phyloP scores from a whole-genome alignment of 495 filamentous ascomycete genomes.

The Penicillium nucicola region DNA sequence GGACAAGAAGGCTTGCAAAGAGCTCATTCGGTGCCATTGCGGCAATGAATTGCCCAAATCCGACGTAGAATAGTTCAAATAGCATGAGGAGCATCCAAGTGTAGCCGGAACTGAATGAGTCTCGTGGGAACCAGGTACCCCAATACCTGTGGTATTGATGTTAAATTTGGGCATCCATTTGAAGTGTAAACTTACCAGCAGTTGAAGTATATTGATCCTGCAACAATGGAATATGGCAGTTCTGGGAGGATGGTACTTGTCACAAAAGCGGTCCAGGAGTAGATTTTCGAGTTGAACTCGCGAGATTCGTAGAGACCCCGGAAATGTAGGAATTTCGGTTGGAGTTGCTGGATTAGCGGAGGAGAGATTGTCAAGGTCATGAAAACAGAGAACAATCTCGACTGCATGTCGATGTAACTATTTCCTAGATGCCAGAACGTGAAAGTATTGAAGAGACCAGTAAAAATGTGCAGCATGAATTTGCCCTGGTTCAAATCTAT shows the following conservation, averaged over 20 bases:
- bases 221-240: constrained; percentile 49
- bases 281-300: constrained; percentile 50
- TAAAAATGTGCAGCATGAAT: constrained; percentile 60
- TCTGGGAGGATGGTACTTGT: constrained; percentile 48
- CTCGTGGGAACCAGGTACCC: constrained; percentile 52
- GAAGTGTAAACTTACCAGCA: constrained; percentile 59
- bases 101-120: constrained; percentile 53
- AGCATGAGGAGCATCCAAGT: constrained; percentile 60
- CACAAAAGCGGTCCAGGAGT: constrained; percentile 51
- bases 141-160: constrained; percentile 33
- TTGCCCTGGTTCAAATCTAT: constrained; percentile 39
- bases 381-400: constrained; percentile 67
- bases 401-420: constrained; percentile 60
- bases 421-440: constrained; percentile 62
- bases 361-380: constrained; percentile 66
- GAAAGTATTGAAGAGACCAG: constrained; percentile 63
- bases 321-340: constrained; percentile 47
- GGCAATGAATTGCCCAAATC: constrained; percentile 75
- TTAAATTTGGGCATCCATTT: not conserved
- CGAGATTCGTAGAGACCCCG: constrained; percentile 46
- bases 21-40: constrained; percentile 69
- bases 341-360: constrained; percentile 59
- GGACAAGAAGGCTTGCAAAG: constrained; percentile 65
- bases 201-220: constrained; percentile 52
- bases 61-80: constrained; percentile 71